Evolutionary conservation across 352 stramenopile species (phyloP).

Genomic region (Pythium sukuiense): DNA sequence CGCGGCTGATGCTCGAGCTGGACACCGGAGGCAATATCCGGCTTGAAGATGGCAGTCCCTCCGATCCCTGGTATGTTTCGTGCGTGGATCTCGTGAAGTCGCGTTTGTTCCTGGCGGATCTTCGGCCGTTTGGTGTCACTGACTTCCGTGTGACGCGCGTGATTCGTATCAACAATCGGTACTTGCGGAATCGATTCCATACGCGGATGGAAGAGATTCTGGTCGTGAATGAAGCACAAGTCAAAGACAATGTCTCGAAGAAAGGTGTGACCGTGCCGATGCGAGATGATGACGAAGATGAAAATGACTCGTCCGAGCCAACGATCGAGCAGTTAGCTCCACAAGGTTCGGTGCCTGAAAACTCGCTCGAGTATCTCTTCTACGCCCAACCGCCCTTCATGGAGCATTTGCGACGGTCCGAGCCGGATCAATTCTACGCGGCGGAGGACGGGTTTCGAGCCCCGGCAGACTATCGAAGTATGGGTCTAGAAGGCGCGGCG

Average conservation of each 20-base stretch:
- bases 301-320: neutral
- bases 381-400: constrained; percentile 57
- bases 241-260: constrained; percentile 84
- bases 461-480: constrained; percentile 42
- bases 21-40: constrained; percentile 91
- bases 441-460: constrained; percentile 73
- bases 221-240: constrained; percentile 47
- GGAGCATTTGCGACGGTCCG: constrained; percentile 37
- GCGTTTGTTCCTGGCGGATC: constrained; percentile 55
- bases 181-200: constrained; percentile 87
- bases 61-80: constrained; percentile 83
- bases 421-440: constrained; percentile 58
- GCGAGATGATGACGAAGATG: constrained; percentile 37
- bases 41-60: constrained; percentile 81
- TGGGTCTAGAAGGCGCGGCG: constrained; percentile 58
- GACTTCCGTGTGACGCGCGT: constrained; percentile 80
- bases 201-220: constrained; percentile 77
- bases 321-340: constrained; percentile 14
- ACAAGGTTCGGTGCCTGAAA: constrained; percentile 44
- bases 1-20: constrained; percentile 84
- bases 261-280: constrained; percentile 61
- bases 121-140: constrained; percentile 52
- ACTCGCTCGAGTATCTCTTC: constrained; percentile 82
- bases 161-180: constrained; percentile 89
- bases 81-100: constrained; percentile 85